Base-by-base conservation (phyloP, 495 filamentous ascomycete species). In the Xylaria telfairii region DNA sequence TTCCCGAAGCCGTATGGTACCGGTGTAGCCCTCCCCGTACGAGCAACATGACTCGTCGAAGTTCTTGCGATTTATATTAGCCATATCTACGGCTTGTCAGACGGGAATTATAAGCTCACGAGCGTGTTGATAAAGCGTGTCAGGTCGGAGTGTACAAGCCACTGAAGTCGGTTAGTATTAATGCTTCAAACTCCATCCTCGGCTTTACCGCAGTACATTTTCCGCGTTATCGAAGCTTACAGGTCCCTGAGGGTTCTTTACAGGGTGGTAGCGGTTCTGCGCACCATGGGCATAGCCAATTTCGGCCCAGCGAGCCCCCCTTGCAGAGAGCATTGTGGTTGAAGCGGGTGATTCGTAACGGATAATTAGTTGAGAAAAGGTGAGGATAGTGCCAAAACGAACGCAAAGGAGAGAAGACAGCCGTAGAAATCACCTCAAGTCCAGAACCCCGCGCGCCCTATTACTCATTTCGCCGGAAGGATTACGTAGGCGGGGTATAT, bases 1-100 rank as follows among this genome's bases (percentile, higher is more conserved):
- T 1, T 64, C 64, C 19, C 79, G 79, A 1, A 87, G 76, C 24
- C 80, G 73, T 19, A 73, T 19, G 32, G 64, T 74, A 41, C 73
- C 73, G 17, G 73, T 77, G 59, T 61, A 77, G 0, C 71, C 73
- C 47, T 77, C 75, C 10, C 75, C 73, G 32, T 77, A 75, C 34
- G 59, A 10, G 57, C 71, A 74, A 26, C 30, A 37, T 21, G 46
- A 19, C 53, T 65, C 46, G 30, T 72, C 69, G 59, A 77, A 77
- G 51, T 71, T 67, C 75, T 77, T 24, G 10, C 24, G 13, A 59
- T 47, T 12, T n/a, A 44, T 32, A 57, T 34, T 62, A 41, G 37
- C 32, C 21, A 37, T 21, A 54, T 19, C n/a, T 54, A 54, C 54
- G 5, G 30, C 32, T 59, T 37, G 32, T 37, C 8, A 10, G 3